Evolutionary conservation across 768 basidiomycete species (phyloP).

Genomic region (Mycena alexandri): DNA sequence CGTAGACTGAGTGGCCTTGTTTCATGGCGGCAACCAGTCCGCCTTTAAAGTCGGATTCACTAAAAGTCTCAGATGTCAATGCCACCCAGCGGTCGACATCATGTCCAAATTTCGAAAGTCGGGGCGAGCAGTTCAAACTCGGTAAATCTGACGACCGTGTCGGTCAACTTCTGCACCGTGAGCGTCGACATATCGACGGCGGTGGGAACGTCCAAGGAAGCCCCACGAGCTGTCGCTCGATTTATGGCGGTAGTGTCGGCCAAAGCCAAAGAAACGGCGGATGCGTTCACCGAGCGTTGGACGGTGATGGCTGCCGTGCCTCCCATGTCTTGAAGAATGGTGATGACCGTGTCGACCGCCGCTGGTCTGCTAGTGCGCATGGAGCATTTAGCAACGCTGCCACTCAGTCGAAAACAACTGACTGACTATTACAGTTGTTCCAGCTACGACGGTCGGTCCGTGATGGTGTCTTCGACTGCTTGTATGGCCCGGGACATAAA

Average conservation of each 20-base stretch:
- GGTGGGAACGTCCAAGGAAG: constrained; percentile 65
- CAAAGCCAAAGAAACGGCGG: constrained; percentile 67
- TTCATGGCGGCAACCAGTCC: background rate
- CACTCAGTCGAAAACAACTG: background rate
- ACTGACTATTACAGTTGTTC: constrained; percentile 32
- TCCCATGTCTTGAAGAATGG: background rate
- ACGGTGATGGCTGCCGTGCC: constrained; percentile 38
- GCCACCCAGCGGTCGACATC: constrained; percentile 2
- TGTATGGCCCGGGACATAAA: constrained; percentile 38
- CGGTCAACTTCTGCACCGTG: constrained; percentile 66
- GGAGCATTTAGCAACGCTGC: background rate
- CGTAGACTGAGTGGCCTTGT: no score
- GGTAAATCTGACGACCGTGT: constrained; percentile 66
- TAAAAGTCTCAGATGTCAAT: constrained; percentile 1
- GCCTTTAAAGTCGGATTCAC: no score
- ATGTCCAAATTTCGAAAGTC: background rate
- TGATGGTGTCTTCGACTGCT: constrained; percentile 37
- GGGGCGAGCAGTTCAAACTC: constrained; percentile 48
- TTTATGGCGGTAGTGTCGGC: constrained; percentile 57
- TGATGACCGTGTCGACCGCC: constrained; percentile 41
- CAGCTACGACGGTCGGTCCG: constrained; percentile 30
- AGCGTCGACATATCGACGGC: constrained; percentile 63
- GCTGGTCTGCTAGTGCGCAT: constrained; percentile 45
- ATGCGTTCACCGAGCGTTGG: constrained; percentile 60
- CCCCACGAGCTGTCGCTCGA: constrained; percentile 64